A percentile compares a stretch with the other conserved stretches of the same genome.
These are phyloP conservation scores for Effrenium voratum DNA, from an alignment of 73 alveolate genomes.

Conservation along the genomic window DNA sequence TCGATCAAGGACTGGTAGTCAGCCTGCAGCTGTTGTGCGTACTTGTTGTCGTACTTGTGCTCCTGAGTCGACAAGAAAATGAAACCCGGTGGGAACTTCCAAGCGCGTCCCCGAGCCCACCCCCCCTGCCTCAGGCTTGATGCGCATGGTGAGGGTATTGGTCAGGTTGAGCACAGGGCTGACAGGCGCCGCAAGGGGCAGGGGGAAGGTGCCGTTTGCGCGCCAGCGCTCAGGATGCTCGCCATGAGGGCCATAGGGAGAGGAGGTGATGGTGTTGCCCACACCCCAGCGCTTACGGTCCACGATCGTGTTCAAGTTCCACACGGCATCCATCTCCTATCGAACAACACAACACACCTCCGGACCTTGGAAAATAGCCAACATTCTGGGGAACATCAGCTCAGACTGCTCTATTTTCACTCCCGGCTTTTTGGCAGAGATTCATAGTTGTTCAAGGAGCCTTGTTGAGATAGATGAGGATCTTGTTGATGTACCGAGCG, in stretches of 20 bases:
- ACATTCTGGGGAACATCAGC: no score
- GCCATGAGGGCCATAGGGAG: constrained; percentile 80
- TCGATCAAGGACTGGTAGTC: background rate
- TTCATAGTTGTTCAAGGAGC: no score
- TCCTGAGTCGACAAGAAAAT: background rate
- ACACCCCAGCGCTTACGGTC: constrained; percentile 90
- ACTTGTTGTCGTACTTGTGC: background rate
- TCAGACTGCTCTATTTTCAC: no score
- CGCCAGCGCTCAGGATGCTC: constrained; percentile 90
- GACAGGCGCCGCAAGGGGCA: constrained; percentile 19
- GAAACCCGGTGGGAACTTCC: background rate
- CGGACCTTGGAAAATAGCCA: no score
- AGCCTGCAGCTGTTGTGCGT: background rate
- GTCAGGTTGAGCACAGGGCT: constrained; percentile 67
- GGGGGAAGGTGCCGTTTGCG: constrained; percentile 50
- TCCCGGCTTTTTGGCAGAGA: no score
- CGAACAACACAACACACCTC: no score
- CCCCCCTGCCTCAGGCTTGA: constrained; percentile 20
- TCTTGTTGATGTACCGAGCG: constrained; percentile 83
- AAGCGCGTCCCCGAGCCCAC: background rate
- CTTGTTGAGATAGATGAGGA: constrained; percentile 66
- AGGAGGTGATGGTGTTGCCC: constrained; percentile 86
- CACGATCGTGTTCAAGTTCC: constrained; percentile 85
- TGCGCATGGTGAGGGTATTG: constrained; percentile 41
- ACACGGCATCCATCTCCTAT: constrained; percentile 67